These are phyloP conservation scores for Elongisporangium prolatum DNA, from an alignment of 352 stramenopile genomes.

Conservation along the genomic window DNA sequence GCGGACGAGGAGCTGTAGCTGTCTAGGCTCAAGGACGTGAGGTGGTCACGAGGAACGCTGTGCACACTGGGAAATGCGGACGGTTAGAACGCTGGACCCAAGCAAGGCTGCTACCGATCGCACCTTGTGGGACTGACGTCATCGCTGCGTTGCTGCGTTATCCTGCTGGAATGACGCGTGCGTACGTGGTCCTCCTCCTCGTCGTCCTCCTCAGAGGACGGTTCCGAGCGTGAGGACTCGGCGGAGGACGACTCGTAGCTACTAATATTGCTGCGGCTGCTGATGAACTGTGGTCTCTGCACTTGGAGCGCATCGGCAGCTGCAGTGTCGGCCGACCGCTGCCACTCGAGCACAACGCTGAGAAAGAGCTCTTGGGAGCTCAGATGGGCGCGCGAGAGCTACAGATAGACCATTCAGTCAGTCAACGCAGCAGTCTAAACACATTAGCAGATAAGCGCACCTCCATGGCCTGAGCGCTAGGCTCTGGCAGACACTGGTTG, in stretches of 20 bases:
- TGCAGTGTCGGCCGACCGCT: slow-evolving; percentile 22
- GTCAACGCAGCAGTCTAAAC: background rate
- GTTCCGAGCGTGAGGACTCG: slow-evolving; percentile 26
- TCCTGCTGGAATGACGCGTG: slow-evolving; percentile 7
- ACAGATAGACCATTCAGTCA: background rate
- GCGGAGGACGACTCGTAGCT: slow-evolving; percentile 12
- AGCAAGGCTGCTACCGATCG: slow-evolving; percentile 3
- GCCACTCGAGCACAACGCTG: slow-evolving; percentile 78
- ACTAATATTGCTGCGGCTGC: background rate
- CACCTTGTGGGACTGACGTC: slow-evolving; percentile 64
- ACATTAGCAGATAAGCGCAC: slow-evolving; percentile 8
- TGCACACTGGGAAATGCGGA: slow-evolving; percentile 23
- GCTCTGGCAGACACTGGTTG: slow-evolving; percentile 12
- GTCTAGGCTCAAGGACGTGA: slow-evolving; percentile 46
- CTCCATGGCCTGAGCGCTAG: slow-evolving; percentile 14
- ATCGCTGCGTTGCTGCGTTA: slow-evolving; percentile 9
- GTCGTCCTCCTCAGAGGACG: slow-evolving; percentile 1
- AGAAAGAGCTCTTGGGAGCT: slow-evolving; percentile 81
- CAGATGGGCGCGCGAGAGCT: slow-evolving; percentile 34
- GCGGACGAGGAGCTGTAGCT: slow-evolving; percentile 12
- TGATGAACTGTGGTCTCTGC: background rate
- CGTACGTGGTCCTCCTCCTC: slow-evolving; percentile 13
- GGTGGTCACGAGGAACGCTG: slow-evolving; percentile 24
- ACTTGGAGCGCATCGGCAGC: background rate
- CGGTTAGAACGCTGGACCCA: background rate